A percentile compares a stretch with the other conserved stretches of the same genome.
These are phyloP conservation scores for Knoxdaviesia proteae DNA, from an alignment of 2,329 filamentous ascomycete species.

Conservation along the genomic window DNA sequence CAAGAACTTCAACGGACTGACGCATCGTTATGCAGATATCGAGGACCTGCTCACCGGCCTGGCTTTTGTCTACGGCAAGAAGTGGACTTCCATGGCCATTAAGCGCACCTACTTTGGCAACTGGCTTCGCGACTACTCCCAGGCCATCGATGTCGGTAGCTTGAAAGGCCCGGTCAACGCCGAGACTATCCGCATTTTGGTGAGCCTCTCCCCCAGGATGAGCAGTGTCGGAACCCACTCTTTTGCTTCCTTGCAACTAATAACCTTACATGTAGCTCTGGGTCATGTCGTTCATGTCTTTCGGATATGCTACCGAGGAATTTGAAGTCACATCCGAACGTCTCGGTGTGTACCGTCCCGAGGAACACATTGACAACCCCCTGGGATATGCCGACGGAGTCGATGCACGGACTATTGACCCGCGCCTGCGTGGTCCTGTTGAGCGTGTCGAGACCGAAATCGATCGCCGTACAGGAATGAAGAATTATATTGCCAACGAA, in stretches of 20 bases:
- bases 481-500: constrained; percentile 96
- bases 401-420: constrained; percentile 68
- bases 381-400: constrained; percentile 56
- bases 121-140: constrained; percentile 71
- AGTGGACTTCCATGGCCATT: constrained; percentile 64
- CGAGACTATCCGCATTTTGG: constrained; percentile 56
- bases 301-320: constrained; percentile 53
- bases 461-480: constrained; percentile 74
- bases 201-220: constrained; percentile 9
- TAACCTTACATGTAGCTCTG: constrained; percentile 2
- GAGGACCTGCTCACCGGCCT: constrained; percentile 65
- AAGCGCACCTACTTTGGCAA: constrained; percentile 71
- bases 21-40: constrained; percentile 30
- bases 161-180: constrained; percentile 53
- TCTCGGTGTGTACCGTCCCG: constrained; percentile 56
- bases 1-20: too few species aligned
- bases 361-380: constrained; percentile 52
- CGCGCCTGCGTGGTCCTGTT: constrained; percentile 63
- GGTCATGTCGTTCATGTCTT: constrained; percentile 53
- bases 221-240: background rate
- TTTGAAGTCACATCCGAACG: constrained; percentile 63
- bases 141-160: constrained; percentile 63
- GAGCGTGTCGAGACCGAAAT: constrained; percentile 49
- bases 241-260: background rate
- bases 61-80: constrained; percentile 59